Conservation (phyloP, 139 green algal species). For the Pseudopediastrum boryanum region DNA sequence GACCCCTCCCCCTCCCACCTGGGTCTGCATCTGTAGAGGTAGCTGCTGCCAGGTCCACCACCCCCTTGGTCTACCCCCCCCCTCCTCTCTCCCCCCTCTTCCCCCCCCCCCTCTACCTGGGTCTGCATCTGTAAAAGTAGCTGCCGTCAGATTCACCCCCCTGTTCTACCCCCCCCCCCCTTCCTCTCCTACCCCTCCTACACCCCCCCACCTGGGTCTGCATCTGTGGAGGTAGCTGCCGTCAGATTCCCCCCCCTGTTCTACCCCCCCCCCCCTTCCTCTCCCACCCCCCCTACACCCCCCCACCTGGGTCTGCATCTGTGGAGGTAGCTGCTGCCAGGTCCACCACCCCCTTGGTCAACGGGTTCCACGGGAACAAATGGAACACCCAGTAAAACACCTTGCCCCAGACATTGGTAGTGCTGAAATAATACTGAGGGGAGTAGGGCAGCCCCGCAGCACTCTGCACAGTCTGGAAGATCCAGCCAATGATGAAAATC, state of each 20-base stretch:
- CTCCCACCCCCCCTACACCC: not conserved
- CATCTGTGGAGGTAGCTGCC: slow-evolving; percentile 1
- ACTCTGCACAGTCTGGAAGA: slow-evolving; percentile 53
- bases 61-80: no score
- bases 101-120: no score
- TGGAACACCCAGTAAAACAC: slow-evolving; percentile 70
- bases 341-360: slow-evolving; percentile 81
- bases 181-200: not conserved
- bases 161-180: no score
- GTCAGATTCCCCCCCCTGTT: slow-evolving; percentile 18
- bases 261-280: not conserved
- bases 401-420: not conserved
- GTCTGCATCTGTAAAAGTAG: no score
- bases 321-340: slow-evolving; percentile 54
- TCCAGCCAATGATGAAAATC: slow-evolving; percentile 88
- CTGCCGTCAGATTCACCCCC: no score
- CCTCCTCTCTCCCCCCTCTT: no score
- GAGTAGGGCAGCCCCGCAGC: slow-evolving; percentile 71
- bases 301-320: not conserved
- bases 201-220: not conserved
- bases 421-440: slow-evolving; percentile 52
- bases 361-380: slow-evolving; percentile 75
- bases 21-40: no score
- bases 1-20: no score
- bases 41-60: no score